Conservation (phyloP, 208 protist genomes). For the Trypanosoma grayi region DNA sequence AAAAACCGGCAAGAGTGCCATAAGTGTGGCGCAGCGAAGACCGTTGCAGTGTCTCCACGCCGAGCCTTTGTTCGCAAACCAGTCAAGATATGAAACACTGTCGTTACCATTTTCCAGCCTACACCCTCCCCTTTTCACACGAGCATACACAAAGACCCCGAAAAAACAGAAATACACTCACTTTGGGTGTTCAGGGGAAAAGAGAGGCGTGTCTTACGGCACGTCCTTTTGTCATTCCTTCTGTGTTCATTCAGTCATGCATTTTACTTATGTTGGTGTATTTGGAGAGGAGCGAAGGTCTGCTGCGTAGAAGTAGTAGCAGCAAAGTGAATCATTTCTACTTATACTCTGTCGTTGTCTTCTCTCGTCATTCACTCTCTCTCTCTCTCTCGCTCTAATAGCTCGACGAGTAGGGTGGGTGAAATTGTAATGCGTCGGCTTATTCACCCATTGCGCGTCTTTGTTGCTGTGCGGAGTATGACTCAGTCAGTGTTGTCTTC, state of each 20-base stretch:
- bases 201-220: no score
- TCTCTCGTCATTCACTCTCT: background rate
- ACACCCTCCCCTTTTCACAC: background rate
- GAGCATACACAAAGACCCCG: no score
- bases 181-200: no score
- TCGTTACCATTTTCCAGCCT: no score
- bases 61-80: conserved; percentile 54
- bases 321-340: no score
- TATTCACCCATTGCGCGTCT: background rate
- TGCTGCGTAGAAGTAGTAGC: no score
- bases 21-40: conserved; percentile 78
- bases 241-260: no score
- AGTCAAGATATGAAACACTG: conserved; percentile 60
- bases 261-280: no score
- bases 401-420: background rate
- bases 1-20: conserved; percentile 57
- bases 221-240: no score
- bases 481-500: background rate
- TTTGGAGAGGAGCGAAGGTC: no score
- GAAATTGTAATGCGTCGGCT: conserved; percentile 6
- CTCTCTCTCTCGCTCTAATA: background rate
- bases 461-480: background rate
- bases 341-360: background rate
- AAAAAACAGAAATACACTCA: no score
- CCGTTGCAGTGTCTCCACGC: conserved; percentile 28